Conservation (phyloP, 129 eudicot species). For the Chrysanthemum makinoi region DNA sequence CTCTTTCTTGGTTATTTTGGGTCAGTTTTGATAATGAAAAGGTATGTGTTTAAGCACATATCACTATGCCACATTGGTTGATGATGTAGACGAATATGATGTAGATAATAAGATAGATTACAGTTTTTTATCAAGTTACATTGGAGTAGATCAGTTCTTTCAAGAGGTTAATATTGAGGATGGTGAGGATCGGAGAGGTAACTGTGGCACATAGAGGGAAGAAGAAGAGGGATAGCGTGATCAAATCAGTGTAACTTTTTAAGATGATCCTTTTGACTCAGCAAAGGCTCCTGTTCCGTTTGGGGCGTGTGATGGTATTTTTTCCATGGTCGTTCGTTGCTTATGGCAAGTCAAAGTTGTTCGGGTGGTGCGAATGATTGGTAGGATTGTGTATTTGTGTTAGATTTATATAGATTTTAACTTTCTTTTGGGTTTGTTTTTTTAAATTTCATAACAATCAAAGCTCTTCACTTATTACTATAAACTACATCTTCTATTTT, state of each 20-base stretch:
- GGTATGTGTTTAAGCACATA: no score
- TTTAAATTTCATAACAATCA: no score
- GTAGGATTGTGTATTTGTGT: no score
- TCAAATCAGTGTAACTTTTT: constrained; percentile 55
- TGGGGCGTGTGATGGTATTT: constrained; percentile 14
- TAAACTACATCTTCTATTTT: no score
- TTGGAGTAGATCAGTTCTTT: background rate
- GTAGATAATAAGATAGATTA: constrained; percentile 17
- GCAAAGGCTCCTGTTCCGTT: constrained; percentile 40
- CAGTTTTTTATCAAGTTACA: background rate
- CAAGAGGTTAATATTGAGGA: background rate
- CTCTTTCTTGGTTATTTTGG: no score
- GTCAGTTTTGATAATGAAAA: no score
- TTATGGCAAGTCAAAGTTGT: no score
- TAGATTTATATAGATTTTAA: no score
- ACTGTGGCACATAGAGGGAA: constrained; percentile 49
- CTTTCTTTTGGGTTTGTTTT: no score
- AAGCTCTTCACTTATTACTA: no score
- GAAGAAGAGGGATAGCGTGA: constrained; percentile 56
- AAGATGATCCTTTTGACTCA: constrained; percentile 40
- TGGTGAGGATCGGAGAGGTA: constrained; percentile 12
- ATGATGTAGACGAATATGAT: constrained; percentile 20
- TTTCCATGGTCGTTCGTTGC: constrained; percentile 22
- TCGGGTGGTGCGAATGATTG: no score
- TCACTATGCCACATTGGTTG: constrained; percentile 39